Evolutionary conservation across 1,284 basidiomycete genomes (phyloP).

Genomic region (Porodaedalea pini): DNA sequence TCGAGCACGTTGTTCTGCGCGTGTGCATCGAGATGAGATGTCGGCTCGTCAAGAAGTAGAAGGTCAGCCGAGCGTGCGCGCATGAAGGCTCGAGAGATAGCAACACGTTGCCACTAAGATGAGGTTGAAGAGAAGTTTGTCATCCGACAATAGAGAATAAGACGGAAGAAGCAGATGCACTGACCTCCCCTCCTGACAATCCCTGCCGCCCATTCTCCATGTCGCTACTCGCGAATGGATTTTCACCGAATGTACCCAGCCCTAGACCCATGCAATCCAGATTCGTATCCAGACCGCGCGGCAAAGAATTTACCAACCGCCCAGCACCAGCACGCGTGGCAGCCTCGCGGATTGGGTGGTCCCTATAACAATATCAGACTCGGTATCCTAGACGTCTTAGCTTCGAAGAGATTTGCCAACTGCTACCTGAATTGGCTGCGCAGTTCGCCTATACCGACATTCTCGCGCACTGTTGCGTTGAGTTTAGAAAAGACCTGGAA

Average conservation of each 20-base stretch:
- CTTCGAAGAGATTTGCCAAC: neutral
- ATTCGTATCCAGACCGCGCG: constrained; percentile 62
- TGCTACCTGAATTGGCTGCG: constrained; percentile 22
- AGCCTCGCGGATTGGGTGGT: constrained; percentile 52
- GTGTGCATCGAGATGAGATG: constrained; percentile 74
- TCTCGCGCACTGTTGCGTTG: constrained; percentile 67
- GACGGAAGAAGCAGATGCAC: constrained; percentile 22
- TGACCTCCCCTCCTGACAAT: constrained; percentile 74
- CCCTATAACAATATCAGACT: constrained; percentile 14
- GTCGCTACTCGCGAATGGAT: constrained; percentile 33
- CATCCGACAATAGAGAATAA: neutral
- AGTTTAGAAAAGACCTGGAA: constrained; percentile 82
- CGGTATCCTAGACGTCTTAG: neutral
- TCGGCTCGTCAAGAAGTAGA: constrained; percentile 80
- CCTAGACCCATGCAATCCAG: constrained; percentile 58
- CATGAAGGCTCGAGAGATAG: constrained; percentile 81
- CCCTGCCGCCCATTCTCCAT: constrained; percentile 46
- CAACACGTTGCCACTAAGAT: constrained; percentile 78
- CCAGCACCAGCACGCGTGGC: constrained; percentile 65
- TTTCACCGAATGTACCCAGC: constrained; percentile 14
- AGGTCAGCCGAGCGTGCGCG: constrained; percentile 73
- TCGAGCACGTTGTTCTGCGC: constrained; percentile 78
- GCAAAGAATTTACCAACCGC: constrained; percentile 55
- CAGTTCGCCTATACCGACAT: constrained; percentile 74
- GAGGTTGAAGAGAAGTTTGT: neutral